phyloP scores from a whole-genome alignment of 176 grass and related monocot species.

The Coix lacrymajobi region DNA sequence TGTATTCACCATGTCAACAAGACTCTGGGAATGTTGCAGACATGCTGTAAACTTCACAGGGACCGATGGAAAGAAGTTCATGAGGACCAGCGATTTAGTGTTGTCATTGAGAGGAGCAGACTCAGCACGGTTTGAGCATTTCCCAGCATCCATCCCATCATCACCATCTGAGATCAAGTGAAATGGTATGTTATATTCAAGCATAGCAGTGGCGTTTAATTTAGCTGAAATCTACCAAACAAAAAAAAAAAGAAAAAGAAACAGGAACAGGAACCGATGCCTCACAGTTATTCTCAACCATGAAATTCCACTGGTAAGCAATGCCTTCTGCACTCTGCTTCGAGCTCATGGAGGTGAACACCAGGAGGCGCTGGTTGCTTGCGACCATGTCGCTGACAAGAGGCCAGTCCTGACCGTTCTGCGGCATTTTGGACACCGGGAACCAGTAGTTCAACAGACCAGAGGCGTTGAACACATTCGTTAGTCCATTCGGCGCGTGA shows the following conservation, averaged over 20 bases:
- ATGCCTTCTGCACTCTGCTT: slow-evolving; percentile 89
- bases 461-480: slow-evolving; percentile 74
- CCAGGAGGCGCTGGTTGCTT: slow-evolving; percentile 60
- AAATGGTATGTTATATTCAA: background rate
- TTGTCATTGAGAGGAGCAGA: slow-evolving; percentile 51
- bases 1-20: slow-evolving; percentile 52
- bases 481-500: slow-evolving; percentile 64
- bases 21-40: slow-evolving; percentile 40
- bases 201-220: background rate
- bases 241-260: background rate
- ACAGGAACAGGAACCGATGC: background rate
- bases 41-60: slow-evolving; percentile 45
- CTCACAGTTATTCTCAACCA: slow-evolving; percentile 99
- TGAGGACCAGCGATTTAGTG: slow-evolving; percentile 68
- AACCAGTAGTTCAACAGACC: slow-evolving; percentile 86
- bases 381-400: slow-evolving; percentile 77
- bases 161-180: slow-evolving; percentile 46
- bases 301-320: slow-evolving; percentile 96
- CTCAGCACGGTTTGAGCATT: slow-evolving; percentile 64
- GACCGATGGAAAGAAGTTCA: slow-evolving; percentile 63
- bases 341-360: slow-evolving; percentile 78
- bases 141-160: slow-evolving; percentile 63
- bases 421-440: slow-evolving; percentile 83
- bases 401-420: slow-evolving; percentile 79
- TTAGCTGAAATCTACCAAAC: background rate